phyloP scores from a whole-genome alignment of 2,329 filamentous ascomycete species.

The Tolypocladium ophioglossoides region DNA sequence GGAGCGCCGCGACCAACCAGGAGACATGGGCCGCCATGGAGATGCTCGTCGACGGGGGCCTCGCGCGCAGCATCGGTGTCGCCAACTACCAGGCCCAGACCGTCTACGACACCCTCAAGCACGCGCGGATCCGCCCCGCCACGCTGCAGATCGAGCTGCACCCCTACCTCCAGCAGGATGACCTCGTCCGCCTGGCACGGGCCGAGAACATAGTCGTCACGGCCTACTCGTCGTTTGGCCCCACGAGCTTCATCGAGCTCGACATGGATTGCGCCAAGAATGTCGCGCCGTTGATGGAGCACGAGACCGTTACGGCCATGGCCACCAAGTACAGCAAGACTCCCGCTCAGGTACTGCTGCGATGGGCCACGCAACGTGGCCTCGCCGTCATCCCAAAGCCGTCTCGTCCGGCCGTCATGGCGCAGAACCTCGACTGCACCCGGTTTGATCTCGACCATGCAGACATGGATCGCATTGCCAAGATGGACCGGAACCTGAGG shows the following conservation, averaged over 20 bases:
- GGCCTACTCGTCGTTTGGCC: conserved; percentile 77
- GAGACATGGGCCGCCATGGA: conserved; percentile 81
- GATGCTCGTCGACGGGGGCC: conserved; percentile 54
- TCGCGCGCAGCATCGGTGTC: conserved; percentile 66
- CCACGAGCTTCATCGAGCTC: conserved; percentile 68
- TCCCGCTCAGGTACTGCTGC: conserved; percentile 49
- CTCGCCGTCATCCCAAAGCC: conserved; percentile 78
- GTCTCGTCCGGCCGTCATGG: conserved; percentile 39
- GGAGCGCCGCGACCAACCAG: conserved; percentile 61
- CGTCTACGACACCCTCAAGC: conserved; percentile 69
- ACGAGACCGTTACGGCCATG: conserved; percentile 52
- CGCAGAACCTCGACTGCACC: conserved; percentile 57
- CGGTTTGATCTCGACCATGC: conserved; percentile 54
- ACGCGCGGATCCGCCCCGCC: conserved; percentile 63
- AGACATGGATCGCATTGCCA: conserved; percentile 58
- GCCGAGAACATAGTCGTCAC: conserved; percentile 63
- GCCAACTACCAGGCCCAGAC: conserved; percentile 74
- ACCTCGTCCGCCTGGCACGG: conserved; percentile 60
- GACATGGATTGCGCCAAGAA: conserved; percentile 47
- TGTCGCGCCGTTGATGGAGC: conserved; percentile 61
- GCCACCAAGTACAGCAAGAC: conserved; percentile 54
- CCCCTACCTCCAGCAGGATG: conserved; percentile 71
- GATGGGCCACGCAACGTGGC: conserved; percentile 78
- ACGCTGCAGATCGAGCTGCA: conserved; percentile 86
- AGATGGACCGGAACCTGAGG: conserved; percentile 54